Base-by-base conservation (phyloP, 208 protist species). In the Trypanosoma brucei region DNA sequence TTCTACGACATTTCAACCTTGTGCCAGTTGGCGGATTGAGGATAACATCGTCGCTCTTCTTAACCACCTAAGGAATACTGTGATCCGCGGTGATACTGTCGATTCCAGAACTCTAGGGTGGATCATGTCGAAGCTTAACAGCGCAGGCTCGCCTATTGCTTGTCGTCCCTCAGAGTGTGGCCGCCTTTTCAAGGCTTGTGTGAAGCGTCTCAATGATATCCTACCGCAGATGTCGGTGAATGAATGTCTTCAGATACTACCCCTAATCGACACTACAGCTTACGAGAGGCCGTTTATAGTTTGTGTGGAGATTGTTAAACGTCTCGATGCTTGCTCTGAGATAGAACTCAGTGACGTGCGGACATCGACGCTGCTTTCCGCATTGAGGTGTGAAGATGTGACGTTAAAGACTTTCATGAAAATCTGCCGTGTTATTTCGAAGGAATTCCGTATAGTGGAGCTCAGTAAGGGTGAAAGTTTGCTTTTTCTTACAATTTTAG, bases 211-310 rank as follows among this genome's bases (percentile, higher is more conserved):
- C 33, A 68, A 89, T 60, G 54, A 82, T n/a, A 52, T 78, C 45
- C 56, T 85, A 8, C 83, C 79, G 1, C 31, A 65, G 6, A 52
- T 84, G 14, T 65, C 63, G 1, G n/a, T 65, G 3, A 62, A 70
- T 44, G 65, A 89, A 33, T 77, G 72, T 34, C 68, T 86, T 14
- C 57, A 76, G 3, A 59, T 74, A 9, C 80, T 38, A n/a, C 71
- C 58, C 44, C 39, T 50, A 48, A 50, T 56, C 48, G 39, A 56
- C 46, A 54, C 9, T 49, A 14, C 55, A 50, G 35, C 49, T 1
- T 81, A 78, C 42, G 77, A 74, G 6, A 70, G 56, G 53, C 76
- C 83, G 1, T 85, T 89, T 65, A 72, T 89, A 57, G 74, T 89
- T 6, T 51, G 81, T 8, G 54, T 50, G 3, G 73, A 81, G 39